phyloP scores from a whole-genome alignment of 805 yeast genomes.

The Barnettozyma siamensis region DNA sequence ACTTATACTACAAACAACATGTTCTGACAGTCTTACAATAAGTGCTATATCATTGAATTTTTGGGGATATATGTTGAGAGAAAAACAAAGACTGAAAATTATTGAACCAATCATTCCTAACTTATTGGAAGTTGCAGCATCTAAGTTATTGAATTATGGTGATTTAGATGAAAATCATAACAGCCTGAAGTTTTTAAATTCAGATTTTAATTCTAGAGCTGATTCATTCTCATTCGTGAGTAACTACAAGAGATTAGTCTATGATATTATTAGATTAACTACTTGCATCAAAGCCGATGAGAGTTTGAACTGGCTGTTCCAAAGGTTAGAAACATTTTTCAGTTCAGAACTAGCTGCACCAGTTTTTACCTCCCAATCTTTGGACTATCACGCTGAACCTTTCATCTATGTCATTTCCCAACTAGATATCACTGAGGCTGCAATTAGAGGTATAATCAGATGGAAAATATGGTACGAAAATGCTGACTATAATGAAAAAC shows the following conservation, averaged over 20 bases:
- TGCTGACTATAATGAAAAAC: conserved; percentile 42
- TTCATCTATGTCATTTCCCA: conserved; percentile 75
- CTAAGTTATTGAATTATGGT: conserved; percentile 68
- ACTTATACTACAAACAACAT: conserved; percentile 74
- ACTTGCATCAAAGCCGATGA: conserved; percentile 82
- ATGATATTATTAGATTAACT: conserved; percentile 84
- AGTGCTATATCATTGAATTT: conserved; percentile 87
- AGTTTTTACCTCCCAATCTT: conserved; percentile 48
- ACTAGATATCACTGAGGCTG: conserved; percentile 80
- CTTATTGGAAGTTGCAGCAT: conserved; percentile 69
- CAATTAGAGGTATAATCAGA: conserved; percentile 86
- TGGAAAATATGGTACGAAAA: conserved; percentile 91
- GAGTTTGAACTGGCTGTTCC: conserved; percentile 77
- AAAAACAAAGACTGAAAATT: conserved; percentile 54
- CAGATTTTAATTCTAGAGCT: conserved; percentile 83
- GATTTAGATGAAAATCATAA: conserved; percentile 59
- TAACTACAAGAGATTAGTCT: conserved; percentile 77
- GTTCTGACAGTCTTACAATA: conserved; percentile 80
- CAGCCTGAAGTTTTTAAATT: conserved; percentile 62
- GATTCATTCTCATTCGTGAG: conserved; percentile 73
- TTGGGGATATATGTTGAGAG: conserved; percentile 88
- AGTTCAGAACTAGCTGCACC: conserved; percentile 60
- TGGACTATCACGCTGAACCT: conserved; percentile 59
- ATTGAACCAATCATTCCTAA: conserved; percentile 56
- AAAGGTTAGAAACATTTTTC: conserved; percentile 66